Evolutionary conservation across 345 rosid species (phyloP).

Genomic region (Triadica sebifera): DNA sequence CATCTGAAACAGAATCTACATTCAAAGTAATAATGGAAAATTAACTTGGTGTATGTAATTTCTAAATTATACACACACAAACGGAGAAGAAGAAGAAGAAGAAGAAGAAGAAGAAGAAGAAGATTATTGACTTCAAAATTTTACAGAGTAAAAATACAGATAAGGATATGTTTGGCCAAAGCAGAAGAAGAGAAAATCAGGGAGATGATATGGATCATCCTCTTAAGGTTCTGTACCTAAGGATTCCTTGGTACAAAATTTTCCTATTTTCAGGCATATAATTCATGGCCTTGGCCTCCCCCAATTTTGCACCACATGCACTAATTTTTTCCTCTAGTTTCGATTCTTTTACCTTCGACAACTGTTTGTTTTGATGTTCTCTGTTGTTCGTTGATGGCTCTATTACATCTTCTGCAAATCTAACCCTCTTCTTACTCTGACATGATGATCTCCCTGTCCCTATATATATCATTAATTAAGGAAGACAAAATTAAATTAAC

Average conservation of each 20-base stretch:
- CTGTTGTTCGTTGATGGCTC: constrained; percentile 65
- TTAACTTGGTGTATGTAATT: too few relatives aligned
- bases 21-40: too few relatives aligned
- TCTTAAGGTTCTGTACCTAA: constrained; percentile 29
- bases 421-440: constrained; percentile 53
- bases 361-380: constrained; percentile 48
- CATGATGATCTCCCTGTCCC: constrained; percentile 21
- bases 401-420: constrained; percentile 75
- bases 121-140: too few relatives aligned
- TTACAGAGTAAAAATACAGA: too few relatives aligned
- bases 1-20: background rate
- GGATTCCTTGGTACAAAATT: constrained; percentile 42
- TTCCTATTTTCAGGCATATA: constrained; percentile 45
- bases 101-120: background rate
- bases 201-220: background rate
- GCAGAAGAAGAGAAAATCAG: background rate
- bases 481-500: background rate
- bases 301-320: background rate
- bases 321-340: background rate
- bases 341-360: background rate
- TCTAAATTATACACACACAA: too few relatives aligned
- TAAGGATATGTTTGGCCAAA: background rate
- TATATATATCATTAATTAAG: constrained; percentile 9
- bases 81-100: background rate
- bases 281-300: constrained; percentile 10